Percentiles rank a stretch among this genome's conserved stretches.
These are phyloP conservation scores for Colletotrichum filicis DNA, from an alignment of 2,329 filamentous ascomycete species.

Conservation along the genomic window DNA sequence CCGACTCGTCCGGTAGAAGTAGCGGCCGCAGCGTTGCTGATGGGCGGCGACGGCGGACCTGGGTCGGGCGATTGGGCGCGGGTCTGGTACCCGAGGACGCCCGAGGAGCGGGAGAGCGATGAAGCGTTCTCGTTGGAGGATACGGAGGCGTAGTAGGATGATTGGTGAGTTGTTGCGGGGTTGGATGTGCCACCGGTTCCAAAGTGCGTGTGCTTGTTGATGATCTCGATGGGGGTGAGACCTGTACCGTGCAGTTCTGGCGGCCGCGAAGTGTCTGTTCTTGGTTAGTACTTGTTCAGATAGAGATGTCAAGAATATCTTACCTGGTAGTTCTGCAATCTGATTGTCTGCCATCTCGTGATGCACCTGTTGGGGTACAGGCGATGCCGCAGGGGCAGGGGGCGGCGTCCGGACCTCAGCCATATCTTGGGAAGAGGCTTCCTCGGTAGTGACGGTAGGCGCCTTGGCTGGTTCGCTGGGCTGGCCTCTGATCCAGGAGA, in stretches of 20 bases:
- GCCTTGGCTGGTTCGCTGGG: constrained; percentile 52
- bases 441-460: constrained; percentile 56
- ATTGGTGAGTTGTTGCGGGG: constrained; percentile 43
- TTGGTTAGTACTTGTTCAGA: background rate
- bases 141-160: constrained; percentile 40
- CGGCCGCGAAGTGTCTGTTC: constrained; percentile 53
- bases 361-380: constrained; percentile 19
- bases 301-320: constrained; percentile 27
- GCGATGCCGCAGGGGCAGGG: constrained; percentile 30
- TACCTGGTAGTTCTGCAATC: constrained; percentile 61
- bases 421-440: constrained; percentile 52
- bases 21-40: constrained; percentile 12
- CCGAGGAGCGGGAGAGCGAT: constrained; percentile 33
- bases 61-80: constrained; percentile 31
- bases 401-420: constrained; percentile 44
- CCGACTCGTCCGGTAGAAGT: constrained; percentile 38
- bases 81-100: constrained; percentile 25
- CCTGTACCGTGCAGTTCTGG: constrained; percentile 59
- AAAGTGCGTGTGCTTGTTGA: constrained; percentile 48
- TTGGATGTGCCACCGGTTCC: constrained; percentile 37
- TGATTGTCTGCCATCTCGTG: constrained; percentile 56
- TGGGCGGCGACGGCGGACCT: constrained; percentile 6
- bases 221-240: constrained; percentile 52
- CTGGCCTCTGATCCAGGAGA: constrained; percentile 64
- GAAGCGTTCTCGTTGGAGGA: constrained; percentile 36